These are phyloP conservation scores for Volvox reticuliferus DNA, from an alignment of 139 green algal species.

Conservation along the genomic window DNA sequence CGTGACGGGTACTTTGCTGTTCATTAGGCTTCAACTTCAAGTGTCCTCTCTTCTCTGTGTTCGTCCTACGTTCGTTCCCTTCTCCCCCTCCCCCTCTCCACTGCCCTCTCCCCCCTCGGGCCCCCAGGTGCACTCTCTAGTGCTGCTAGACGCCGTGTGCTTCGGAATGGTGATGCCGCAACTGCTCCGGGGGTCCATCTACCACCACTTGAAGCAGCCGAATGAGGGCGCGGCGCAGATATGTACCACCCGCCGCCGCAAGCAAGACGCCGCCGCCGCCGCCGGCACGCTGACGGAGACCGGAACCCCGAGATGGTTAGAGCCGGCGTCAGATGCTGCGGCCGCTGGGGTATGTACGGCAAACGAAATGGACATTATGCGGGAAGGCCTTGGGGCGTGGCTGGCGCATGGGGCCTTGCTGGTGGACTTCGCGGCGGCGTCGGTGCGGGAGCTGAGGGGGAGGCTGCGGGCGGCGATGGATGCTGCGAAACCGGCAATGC, in stretches of 20 bases:
- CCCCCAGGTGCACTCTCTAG: slow-evolving; percentile 26
- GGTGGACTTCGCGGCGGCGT: not conserved
- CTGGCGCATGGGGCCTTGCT: not conserved
- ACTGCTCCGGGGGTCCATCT: slow-evolving; percentile 56
- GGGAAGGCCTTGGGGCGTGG: not conserved
- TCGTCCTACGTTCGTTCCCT: too few species aligned
- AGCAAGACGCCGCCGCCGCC: not conserved
- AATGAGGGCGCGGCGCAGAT: not conserved
- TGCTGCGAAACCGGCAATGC: not conserved
- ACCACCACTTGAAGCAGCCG: slow-evolving; percentile 26
- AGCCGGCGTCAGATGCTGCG: not conserved
- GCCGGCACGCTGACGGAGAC: not conserved
- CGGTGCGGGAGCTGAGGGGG: not conserved
- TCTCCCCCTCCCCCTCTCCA: not conserved
- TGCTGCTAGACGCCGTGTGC: slow-evolving; percentile 59
- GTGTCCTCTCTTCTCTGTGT: too few species aligned
- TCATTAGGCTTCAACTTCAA: too few species aligned
- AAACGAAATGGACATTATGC: not conserved
- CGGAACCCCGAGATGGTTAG: not conserved
- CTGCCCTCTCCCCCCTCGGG: not conserved
- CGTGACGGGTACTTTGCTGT: too few species aligned
- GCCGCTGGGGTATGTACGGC: not conserved
- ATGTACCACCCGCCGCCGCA: not conserved
- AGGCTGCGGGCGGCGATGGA: not conserved
- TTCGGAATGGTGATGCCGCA: slow-evolving; percentile 59